Conservation (phyloP, 2,329 filamentous ascomycete genomes). For the Pseudocercospora eumusae region DNA sequence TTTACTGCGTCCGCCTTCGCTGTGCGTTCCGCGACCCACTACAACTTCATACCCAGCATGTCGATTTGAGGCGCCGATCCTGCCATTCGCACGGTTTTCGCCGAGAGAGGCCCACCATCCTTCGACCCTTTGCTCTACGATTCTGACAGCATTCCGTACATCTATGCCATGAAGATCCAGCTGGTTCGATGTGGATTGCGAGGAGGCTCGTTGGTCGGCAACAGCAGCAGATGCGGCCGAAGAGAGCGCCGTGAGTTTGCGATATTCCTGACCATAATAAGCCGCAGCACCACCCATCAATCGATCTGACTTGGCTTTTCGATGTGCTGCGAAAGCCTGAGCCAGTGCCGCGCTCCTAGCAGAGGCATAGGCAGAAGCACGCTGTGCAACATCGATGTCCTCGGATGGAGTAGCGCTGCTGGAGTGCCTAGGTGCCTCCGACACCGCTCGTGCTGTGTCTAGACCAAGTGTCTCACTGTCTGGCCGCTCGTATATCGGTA, state of each 20-base stretch:
- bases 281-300: conserved; percentile 74
- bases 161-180: conserved; percentile 83
- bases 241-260: conserved; percentile 62
- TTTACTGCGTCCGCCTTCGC: conserved; percentile 70
- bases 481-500: conserved; percentile 50
- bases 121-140: conserved; percentile 66
- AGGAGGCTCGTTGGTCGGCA: conserved; percentile 69
- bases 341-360: conserved; percentile 55
- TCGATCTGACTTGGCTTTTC: conserved; percentile 66
- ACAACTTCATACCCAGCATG: conserved; percentile 68
- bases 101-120: conserved; percentile 76
- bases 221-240: conserved; percentile 63
- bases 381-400: conserved; percentile 28
- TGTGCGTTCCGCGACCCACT: conserved; percentile 79
- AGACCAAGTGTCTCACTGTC: conserved; percentile 34
- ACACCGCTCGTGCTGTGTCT: conserved; percentile 28
- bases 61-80: conserved; percentile 47
- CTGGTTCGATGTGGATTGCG: conserved; percentile 59
- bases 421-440: not conserved
- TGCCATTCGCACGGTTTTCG: conserved; percentile 59
- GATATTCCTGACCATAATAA: conserved; percentile 72
- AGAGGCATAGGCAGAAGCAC: conserved; percentile 42
- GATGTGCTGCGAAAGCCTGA: conserved; percentile 61
- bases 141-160: conserved; percentile 78
- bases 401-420: not conserved